phyloP scores from a whole-genome alignment of 176 grass and related monocot species.

The bread wheat (Triticum aestivum) region IWGSC_CS_RefSeq_v2.1 NC_057804.1:463432251-463432750 shows the following conservation, averaged over 20 bases:
- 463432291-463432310: too few species aligned
- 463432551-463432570: not conserved
- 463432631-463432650: not conserved
- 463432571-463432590: not conserved
- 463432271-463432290: too few species aligned
- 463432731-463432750: not conserved
- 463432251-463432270: too few species aligned
- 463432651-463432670: not conserved
- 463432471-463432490: not conserved
- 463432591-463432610: not conserved
- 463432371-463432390: not conserved
- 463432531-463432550: slow-evolving; percentile 6
- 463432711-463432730: not conserved
- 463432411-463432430: not conserved
- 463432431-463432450: not conserved
- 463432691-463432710: slow-evolving; percentile 11
- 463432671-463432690: not conserved
- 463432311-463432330: too few species aligned
- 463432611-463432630: not conserved
- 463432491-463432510: slow-evolving; percentile 7
- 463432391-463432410: not conserved
- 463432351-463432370: too few species aligned
- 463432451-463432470: not conserved
- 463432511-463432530: not conserved
- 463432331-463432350: too few species aligned